Percentiles rank a stretch among this genome's conserved stretches.
Evolutionary conservation across 2,329 filamentous ascomycete genomes (phyloP).

Genomic region (Fusarium setosum): DNA sequence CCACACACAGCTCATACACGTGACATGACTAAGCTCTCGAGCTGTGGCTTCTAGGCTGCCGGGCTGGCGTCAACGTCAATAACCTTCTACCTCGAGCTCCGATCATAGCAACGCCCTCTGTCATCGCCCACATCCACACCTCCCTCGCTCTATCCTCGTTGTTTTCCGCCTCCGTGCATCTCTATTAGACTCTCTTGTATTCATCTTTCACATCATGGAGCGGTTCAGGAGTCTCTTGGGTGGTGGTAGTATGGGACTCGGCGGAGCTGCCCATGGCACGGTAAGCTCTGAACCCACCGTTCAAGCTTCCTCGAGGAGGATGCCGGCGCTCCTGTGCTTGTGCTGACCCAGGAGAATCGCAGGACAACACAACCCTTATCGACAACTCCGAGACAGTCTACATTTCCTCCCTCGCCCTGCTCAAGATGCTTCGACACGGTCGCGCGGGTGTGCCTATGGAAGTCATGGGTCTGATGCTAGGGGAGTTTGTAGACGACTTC

Average conservation of each 20-base stretch:
- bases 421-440: conserved; percentile 99
- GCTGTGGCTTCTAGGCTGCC: conserved; percentile 48
- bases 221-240: conserved; percentile 90
- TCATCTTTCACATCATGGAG: conserved; percentile 73
- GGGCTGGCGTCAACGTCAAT: conserved; percentile 49
- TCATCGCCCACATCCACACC: conserved; percentile 25
- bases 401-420: conserved; percentile 94
- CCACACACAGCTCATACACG: conserved; percentile 33
- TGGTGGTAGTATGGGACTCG: conserved; percentile 76
- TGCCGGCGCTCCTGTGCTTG: not conserved
- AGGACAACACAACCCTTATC: conserved; percentile 93
- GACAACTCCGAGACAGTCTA: conserved; percentile 99
- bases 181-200: conserved; percentile 7
- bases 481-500: conserved; percentile 99
- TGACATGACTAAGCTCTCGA: conserved; percentile 44
- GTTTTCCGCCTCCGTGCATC: not conserved
- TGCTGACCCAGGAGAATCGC: conserved; percentile 21
- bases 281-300: conserved; percentile 45
- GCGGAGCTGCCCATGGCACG: conserved; percentile 56
- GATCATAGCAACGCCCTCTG: conserved; percentile 30
- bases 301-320: conserved; percentile 13
- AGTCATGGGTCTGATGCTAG: conserved; percentile 99
- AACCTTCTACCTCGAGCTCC: conserved; percentile 40
- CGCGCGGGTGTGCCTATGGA: conserved; percentile 99
- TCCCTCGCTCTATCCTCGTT: conserved; percentile 2